These are phyloP conservation scores for Tolypocladium ovalisporum DNA, from an alignment of 2,329 filamentous ascomycete species.

Conservation along the genomic window DNA sequence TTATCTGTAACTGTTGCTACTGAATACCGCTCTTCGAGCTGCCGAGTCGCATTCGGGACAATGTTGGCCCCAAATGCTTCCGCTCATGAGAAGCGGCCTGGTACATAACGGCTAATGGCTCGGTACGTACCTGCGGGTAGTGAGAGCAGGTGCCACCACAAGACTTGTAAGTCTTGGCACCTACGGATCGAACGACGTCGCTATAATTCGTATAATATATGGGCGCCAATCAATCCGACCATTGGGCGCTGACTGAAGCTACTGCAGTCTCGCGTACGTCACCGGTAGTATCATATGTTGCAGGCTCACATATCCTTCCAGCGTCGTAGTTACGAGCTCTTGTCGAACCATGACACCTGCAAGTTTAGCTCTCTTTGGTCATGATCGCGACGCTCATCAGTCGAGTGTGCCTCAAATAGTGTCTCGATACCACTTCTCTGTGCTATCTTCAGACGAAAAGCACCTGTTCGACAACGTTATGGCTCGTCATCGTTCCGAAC, in stretches of 20 bases:
- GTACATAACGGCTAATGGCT: too few species aligned
- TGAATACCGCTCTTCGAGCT: too few species aligned
- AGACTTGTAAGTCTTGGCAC: neutral
- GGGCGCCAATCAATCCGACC: neutral
- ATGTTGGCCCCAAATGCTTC: too few species aligned
- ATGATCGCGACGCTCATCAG: neutral
- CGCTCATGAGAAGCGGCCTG: too few species aligned
- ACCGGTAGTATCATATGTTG: neutral
- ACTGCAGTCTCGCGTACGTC: neutral
- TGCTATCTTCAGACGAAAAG: neutral
- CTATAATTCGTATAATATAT: neutral
- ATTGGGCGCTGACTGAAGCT: neutral
- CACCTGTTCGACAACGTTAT: neutral
- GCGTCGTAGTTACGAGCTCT: neutral
- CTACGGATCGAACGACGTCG: neutral
- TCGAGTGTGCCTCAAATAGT: neutral
- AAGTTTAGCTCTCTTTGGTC: neutral
- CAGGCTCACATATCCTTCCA: neutral
- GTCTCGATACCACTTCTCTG: neutral
- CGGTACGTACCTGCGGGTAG: too few species aligned
- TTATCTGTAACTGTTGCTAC: too few species aligned
- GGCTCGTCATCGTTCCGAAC: neutral
- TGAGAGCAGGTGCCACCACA: too few species aligned
- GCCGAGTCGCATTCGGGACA: too few species aligned
- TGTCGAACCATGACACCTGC: neutral